A percentile compares a stretch with the other conserved stretches of the same genome.
Conservation (phyloP, 371 early-diverging fungal genomes). For the Chytridium lagenaria region DNA sequence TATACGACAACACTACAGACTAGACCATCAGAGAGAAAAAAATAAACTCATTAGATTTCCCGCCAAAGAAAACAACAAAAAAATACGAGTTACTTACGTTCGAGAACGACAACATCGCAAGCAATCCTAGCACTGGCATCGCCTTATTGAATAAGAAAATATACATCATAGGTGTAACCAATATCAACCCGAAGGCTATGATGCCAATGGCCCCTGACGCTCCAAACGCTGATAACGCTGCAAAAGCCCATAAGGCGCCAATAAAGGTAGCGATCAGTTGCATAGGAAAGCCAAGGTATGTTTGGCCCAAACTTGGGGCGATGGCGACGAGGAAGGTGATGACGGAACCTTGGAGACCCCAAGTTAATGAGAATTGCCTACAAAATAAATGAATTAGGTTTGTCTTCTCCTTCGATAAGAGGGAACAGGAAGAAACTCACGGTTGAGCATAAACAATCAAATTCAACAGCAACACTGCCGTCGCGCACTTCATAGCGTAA, state of each 20-base stretch:
- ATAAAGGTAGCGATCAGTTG: constrained; percentile 27
- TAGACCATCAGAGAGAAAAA: too few relatives aligned
- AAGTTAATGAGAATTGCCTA: constrained; percentile 18
- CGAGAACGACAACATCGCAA: constrained; percentile 25
- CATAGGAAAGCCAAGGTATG: constrained; percentile 18
- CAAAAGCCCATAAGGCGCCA: constrained; percentile 26
- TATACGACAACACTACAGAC: background rate
- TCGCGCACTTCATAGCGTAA: constrained; percentile 33
- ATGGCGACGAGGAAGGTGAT: constrained; percentile 31
- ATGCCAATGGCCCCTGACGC: background rate
- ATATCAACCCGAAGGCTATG: constrained; percentile 15
- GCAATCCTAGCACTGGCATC: constrained; percentile 22
- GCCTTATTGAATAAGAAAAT: constrained; percentile 3
- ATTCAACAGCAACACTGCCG: constrained; percentile 21
- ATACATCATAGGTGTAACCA: constrained; percentile 19
- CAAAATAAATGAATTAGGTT: background rate
- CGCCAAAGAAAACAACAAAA: background rate
- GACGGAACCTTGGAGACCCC: constrained; percentile 24
- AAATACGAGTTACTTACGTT: constrained; percentile 6
- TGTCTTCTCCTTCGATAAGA: too few relatives aligned
- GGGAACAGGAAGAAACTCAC: constrained; percentile 7
- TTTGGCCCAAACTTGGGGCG: constrained; percentile 34
- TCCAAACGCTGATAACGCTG: constrained; percentile 24
- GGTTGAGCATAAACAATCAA: constrained; percentile 30
- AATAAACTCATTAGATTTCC: too few relatives aligned